Percentiles rank a stretch among this genome's conserved stretches.
Conservation (phyloP, 164 flowering plant species). For the Kalanchoe fedtschenkoi region DNA sequence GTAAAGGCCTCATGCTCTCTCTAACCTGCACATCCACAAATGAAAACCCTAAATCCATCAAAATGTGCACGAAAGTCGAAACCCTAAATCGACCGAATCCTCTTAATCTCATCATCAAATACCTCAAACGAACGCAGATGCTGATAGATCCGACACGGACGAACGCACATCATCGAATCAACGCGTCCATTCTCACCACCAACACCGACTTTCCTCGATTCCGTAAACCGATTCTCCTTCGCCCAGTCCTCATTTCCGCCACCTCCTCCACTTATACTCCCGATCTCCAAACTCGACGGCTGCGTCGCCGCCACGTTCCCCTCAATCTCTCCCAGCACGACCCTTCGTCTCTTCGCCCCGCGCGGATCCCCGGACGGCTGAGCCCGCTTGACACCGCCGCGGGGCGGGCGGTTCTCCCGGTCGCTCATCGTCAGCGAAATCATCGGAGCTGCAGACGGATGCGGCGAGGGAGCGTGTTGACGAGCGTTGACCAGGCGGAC, state of each 20-base stretch:
- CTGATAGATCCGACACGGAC: constrained; percentile 5
- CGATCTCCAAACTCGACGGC: not conserved
- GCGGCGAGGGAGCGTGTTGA: not conserved
- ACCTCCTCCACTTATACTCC: not conserved
- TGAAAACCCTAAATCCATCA: not conserved
- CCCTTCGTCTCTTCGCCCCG: not conserved
- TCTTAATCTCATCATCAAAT: not conserved
- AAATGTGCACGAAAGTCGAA: not conserved
- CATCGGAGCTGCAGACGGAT: not conserved
- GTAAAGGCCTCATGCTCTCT: constrained; percentile 12
- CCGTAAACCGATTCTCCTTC: not conserved
- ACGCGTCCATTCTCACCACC: not conserved
- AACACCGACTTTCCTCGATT: not conserved
- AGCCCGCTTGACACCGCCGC: not conserved
- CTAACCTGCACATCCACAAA: constrained; percentile 13
- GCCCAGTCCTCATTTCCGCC: not conserved
- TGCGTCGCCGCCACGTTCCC: not conserved
- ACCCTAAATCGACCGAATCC: not conserved
- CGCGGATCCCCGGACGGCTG: not conserved
- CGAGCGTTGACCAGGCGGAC: not conserved
- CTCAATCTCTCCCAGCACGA: not conserved
- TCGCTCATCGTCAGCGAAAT: not conserved
- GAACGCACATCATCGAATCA: not conserved
- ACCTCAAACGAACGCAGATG: not conserved
- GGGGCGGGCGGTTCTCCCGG: not conserved